These are phyloP conservation scores for Pseudopithomyces maydicus DNA, from an alignment of 2,329 filamentous ascomycete genomes.

Conservation along the genomic window DNA sequence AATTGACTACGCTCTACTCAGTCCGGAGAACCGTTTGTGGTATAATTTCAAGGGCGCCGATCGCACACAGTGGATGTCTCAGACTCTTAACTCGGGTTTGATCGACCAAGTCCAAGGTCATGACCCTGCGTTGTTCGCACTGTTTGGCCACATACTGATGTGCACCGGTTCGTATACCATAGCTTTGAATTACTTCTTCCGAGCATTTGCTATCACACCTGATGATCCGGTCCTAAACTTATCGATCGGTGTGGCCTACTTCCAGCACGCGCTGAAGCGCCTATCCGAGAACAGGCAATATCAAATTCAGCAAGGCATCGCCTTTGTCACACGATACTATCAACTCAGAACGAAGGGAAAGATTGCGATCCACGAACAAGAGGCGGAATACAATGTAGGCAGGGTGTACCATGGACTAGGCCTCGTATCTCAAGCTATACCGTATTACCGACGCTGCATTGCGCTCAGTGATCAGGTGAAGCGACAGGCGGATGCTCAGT, in stretches of 20 bases:
- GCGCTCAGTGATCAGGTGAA: slow-evolving; percentile 53
- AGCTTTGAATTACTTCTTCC: slow-evolving; percentile 85
- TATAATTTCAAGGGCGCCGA: slow-evolving; percentile 47
- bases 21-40: slow-evolving; percentile 54
- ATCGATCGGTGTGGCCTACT: slow-evolving; percentile 74
- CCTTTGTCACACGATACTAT: slow-evolving; percentile 79
- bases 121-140: slow-evolving; percentile 80
- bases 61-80: slow-evolving; percentile 45
- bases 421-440: slow-evolving; percentile 71
- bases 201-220: slow-evolving; percentile 69
- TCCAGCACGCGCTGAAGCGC: slow-evolving; percentile 87
- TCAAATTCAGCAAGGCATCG: slow-evolving; percentile 80
- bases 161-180: slow-evolving; percentile 82
- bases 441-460: slow-evolving; percentile 70
- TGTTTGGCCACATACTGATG: slow-evolving; percentile 90
- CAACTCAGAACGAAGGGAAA: slow-evolving; percentile 57
- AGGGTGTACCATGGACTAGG: slow-evolving; percentile 78
- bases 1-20: slow-evolving; percentile 73
- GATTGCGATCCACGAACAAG: slow-evolving; percentile 61
- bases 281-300: slow-evolving; percentile 90
- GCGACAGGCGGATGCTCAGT: slow-evolving; percentile 18
- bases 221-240: slow-evolving; percentile 79
- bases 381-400: slow-evolving; percentile 82
- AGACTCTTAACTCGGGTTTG: slow-evolving; percentile 45
- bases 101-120: slow-evolving; percentile 47